Evolutionary conservation across 331 rosid genomes (phyloP).

Genomic region (Malus hybrid): DNA sequence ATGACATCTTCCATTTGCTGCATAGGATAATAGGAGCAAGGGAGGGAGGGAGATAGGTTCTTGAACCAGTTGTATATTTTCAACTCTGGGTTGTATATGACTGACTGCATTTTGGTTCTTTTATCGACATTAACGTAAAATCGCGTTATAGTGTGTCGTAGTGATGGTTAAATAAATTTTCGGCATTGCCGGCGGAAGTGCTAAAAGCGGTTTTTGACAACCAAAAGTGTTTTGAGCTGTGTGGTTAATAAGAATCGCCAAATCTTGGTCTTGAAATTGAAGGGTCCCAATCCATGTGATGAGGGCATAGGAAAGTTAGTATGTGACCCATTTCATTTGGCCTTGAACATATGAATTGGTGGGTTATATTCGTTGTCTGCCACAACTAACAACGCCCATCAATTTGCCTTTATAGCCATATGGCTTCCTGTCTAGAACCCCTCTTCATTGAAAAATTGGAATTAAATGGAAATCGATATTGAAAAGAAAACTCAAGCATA

Average conservation of each 20-base stretch:
- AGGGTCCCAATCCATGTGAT: conserved; percentile 63
- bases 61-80: neutral
- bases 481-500: neutral
- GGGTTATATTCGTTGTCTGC: conserved; percentile 36
- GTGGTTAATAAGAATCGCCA: neutral
- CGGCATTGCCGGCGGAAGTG: neutral
- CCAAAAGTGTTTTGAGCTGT: neutral
- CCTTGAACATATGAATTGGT: conserved; percentile 4
- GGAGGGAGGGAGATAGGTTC: neutral
- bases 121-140: neutral
- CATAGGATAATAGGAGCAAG: neutral
- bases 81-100: neutral
- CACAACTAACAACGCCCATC: conserved; percentile 12
- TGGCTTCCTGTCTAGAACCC: conserved; percentile 17
- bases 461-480: neutral
- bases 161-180: neutral
- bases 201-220: neutral
- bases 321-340: neutral
- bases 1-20: neutral
- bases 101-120: neutral
- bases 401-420: conserved; percentile 19
- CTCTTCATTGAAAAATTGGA: too few relatives aligned
- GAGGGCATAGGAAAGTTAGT: neutral
- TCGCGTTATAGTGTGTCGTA: neutral
- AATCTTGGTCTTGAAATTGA: neutral